Percentiles rank a stretch among this genome's conserved stretches.
These are phyloP conservation scores for Chlamydomonas asymmetrica DNA, from an alignment of 139 green algal species.

Conservation along the genomic window DNA sequence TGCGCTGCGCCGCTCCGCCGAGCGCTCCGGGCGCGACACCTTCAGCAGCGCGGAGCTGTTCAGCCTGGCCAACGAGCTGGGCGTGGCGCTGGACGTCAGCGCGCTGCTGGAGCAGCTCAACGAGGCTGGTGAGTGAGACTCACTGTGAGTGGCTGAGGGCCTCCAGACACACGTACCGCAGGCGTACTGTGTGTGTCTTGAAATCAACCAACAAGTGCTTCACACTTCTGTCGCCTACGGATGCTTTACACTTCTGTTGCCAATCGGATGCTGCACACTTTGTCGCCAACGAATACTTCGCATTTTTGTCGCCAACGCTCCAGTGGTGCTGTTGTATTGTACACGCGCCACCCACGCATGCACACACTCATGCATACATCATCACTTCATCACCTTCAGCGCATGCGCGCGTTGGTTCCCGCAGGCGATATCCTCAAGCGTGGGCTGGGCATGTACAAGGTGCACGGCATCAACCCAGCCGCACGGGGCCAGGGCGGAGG, in stretches of 20 bases:
- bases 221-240: not conserved
- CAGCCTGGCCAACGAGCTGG: constrained; percentile 59
- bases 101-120: constrained; percentile 75
- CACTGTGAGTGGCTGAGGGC: not conserved
- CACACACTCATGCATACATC: not conserved
- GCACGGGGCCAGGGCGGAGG: too few species aligned
- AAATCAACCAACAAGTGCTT: not conserved
- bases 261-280: not conserved
- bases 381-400: not conserved
- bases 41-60: constrained; percentile 63
- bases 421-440: constrained; percentile 75
- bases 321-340: not conserved
- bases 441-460: constrained; percentile 45
- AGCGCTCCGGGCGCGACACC: constrained; percentile 30
- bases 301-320: not conserved
- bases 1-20: constrained; percentile 43
- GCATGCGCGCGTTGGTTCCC: not conserved
- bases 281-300: not conserved
- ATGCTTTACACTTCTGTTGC: not conserved
- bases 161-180: not conserved
- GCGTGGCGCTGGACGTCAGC: constrained; percentile 51
- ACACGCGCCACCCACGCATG: not conserved
- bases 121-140: constrained; percentile 56
- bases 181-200: too few species aligned
- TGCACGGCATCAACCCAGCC: too few species aligned